A percentile compares a stretch with the other conserved stretches of the same genome.
Evolutionary conservation across 176 grass and related monocot species (phyloP).

Genomic region (Leersia perrieri): DNA sequence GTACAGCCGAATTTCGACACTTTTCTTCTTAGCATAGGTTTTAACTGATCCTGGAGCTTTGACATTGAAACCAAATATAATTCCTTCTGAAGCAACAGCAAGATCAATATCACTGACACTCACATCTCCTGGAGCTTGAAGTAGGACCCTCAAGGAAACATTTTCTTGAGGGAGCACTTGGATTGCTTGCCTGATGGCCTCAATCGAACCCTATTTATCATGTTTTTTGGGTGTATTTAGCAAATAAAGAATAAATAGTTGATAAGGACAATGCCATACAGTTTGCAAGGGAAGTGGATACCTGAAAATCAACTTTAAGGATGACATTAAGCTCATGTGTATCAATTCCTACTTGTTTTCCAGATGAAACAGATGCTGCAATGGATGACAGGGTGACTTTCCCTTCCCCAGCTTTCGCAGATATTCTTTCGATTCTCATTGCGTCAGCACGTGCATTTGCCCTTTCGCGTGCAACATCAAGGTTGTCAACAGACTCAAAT

Average conservation of each 20-base stretch:
- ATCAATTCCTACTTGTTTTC: slow-evolving; percentile 72
- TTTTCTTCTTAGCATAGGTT: slow-evolving; percentile 81
- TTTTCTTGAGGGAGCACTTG: slow-evolving; percentile 82
- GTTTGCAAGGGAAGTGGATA: slow-evolving; percentile 26
- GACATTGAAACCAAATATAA: slow-evolving; percentile 96
- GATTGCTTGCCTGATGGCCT: slow-evolving; percentile 89
- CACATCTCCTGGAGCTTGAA: slow-evolving; percentile 90
- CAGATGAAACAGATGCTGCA: slow-evolving; percentile 67
- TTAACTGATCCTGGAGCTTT: slow-evolving; percentile 82
- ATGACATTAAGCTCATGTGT: slow-evolving; percentile 87
- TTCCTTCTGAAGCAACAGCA: slow-evolving; percentile 74
- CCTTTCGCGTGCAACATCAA: slow-evolving; percentile 62
- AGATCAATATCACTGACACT: slow-evolving; percentile 85
- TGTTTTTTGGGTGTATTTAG: slow-evolving; percentile 5
- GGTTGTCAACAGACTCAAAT: slow-evolving; percentile 72
- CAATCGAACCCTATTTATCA: slow-evolving; percentile 79
- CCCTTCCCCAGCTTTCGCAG: slow-evolving; percentile 76
- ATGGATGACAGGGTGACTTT: slow-evolving; percentile 86
- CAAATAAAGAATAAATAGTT: slow-evolving; percentile 3
- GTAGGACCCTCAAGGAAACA: slow-evolving; percentile 82
- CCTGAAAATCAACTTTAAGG: slow-evolving; percentile 98
- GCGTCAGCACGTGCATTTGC: slow-evolving; percentile 56
- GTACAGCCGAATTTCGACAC: slow-evolving; percentile 90
- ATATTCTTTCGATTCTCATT: slow-evolving; percentile 68
- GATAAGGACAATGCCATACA: neutral